Conservation (phyloP, 768 basidiomycete species). For the Agrocybe praecox region DNA sequence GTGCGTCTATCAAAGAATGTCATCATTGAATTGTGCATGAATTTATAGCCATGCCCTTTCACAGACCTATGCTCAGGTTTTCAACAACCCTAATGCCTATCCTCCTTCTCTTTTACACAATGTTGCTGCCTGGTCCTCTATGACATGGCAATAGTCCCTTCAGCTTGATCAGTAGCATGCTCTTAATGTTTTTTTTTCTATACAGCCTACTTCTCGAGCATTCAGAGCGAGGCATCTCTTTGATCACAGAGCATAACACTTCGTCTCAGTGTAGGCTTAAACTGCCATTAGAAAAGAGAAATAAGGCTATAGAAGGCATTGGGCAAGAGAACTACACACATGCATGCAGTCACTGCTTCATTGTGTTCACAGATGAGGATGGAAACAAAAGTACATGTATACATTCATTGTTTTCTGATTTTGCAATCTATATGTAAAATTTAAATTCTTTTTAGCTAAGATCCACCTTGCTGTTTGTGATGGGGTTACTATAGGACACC, state of each 20-base stretch:
- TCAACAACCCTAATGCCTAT: too few species aligned
- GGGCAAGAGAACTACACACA: background rate
- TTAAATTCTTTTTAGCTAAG: slow-evolving; percentile 7
- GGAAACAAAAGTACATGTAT: background rate
- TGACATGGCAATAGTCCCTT: too few species aligned
- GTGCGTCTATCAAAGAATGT: too few species aligned
- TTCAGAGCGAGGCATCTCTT: slow-evolving; percentile 15
- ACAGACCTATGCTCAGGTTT: too few species aligned
- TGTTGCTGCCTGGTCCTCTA: background rate
- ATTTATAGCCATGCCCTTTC: slow-evolving; percentile 14
- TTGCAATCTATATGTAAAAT: background rate
- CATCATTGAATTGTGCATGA: background rate
- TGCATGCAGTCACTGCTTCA: background rate
- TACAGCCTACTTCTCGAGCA: slow-evolving; percentile 23
- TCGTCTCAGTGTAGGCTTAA: slow-evolving; percentile 1
- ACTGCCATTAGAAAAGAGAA: background rate
- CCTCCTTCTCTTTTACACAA: too few species aligned
- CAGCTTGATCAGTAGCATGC: too few species aligned
- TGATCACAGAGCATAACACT: slow-evolving; percentile 5
- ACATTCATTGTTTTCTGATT: background rate
- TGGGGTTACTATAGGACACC: slow-evolving; percentile 28
- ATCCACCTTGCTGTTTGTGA: slow-evolving; percentile 22
- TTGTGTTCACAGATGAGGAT: background rate
- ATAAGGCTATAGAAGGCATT: background rate
- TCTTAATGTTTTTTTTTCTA: slow-evolving; percentile 14